phyloP scores from a whole-genome alignment of 768 basidiomycete genomes.

The Amanita phalloides region DNA sequence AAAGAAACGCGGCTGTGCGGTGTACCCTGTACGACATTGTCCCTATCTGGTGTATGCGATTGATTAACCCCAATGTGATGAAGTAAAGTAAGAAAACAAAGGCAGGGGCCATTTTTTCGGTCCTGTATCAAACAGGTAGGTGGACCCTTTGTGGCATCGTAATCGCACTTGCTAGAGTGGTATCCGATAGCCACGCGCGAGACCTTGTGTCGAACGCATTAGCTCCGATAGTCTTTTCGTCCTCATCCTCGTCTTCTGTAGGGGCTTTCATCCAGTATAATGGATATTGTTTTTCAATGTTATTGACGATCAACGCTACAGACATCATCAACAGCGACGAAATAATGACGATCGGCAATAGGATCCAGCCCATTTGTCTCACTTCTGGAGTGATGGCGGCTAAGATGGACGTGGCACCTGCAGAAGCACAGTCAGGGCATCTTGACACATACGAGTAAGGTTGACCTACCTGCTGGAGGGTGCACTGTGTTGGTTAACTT shows the following conservation, averaged over 20 bases:
- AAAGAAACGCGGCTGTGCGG: background rate
- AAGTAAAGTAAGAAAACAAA: background rate
- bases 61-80: background rate
- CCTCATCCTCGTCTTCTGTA: background rate
- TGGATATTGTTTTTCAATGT: constrained; percentile 40
- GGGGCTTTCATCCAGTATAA: constrained; percentile 31
- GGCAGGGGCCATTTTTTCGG: background rate
- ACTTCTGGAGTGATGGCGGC: constrained; percentile 31
- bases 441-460: background rate
- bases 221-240: background rate
- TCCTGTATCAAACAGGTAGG: background rate
- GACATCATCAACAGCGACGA: constrained; percentile 31
- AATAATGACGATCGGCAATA: constrained; percentile 40
- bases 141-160: background rate
- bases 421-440: background rate
- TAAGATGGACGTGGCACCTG: constrained; percentile 44
- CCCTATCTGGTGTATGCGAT: background rate
- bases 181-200: background rate
- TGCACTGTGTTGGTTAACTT: constrained; percentile 41
- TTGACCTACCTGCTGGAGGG: constrained; percentile 36
- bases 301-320: constrained; percentile 37
- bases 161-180: background rate
- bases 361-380: constrained; percentile 38
- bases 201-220: background rate
- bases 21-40: background rate